Evolutionary conservation across 1,139 yeast species (phyloP), one percentile per base, ranked within the genome.

Genomic region (Spathaspora sp.): DNA sequence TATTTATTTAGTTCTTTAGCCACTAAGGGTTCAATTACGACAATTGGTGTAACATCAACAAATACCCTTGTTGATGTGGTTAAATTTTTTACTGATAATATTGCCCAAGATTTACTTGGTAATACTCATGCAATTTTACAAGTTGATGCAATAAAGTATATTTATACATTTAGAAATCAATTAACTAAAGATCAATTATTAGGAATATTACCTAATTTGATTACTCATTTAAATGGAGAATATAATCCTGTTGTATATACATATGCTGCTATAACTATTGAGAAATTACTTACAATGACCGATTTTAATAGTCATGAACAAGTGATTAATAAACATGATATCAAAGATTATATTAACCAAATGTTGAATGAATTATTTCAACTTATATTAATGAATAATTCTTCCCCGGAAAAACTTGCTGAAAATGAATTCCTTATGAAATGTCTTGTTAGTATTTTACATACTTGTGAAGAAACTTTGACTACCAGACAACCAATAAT

Each of bases 401-500:
- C 68, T 4, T 73, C 90, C 0, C 97, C 98, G 0, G 97, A 91
- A 63, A 91, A 90, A 61, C 72, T 95, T 50, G 93, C 98, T 0
- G 98, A 93, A 62, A 95, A 95, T 64, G 99, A 95, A 61, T 93
- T 89, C 60, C 72, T 93, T 60, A 86, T 93, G 83, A 89, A 87
- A 61, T 82, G 96, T 54, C 73, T 89, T 4, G 89, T 90, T 91
- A 79, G 98, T 57, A 83, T 91, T 6, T 70, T 93, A 48, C 75
- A 84, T 49, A 84, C 91, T 4, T 76, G 88, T 16, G 95, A 89
- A 60, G 89, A 87, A 48, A 65, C 81, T 1, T 59, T 83, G 15
- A 63, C 64, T 24, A 61, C 67, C 17, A 68, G 76, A 44, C 53
- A 71, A 9, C 76, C 81, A 16, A 71, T 84, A 16, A 69, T 87